Base-by-base conservation (phyloP, 1,284 basidiomycete genomes). In the Naganishia liquefaciens region DNA sequence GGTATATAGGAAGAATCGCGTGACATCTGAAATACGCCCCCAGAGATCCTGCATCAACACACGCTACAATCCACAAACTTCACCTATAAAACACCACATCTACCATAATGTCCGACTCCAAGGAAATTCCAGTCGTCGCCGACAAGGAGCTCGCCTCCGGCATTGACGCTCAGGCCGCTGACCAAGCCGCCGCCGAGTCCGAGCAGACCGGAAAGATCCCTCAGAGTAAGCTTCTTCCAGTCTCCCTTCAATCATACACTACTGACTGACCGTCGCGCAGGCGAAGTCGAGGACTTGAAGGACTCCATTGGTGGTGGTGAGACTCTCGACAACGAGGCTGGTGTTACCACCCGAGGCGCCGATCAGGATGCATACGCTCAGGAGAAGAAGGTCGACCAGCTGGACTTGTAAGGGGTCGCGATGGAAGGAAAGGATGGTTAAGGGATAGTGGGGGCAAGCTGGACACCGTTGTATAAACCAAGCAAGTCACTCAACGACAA, bases 131-230 rank as follows among this genome's bases (percentile, higher is more conserved):
- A 43, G 49, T 42, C 46, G 68, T 70, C 25, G 65, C 54, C 43
- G 68, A 70, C 30, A 63, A 69, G 44, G 54, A 83, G 84, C 75
- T 82, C 80, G 67, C 60, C 25, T 62, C 60, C 43, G 57, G 46
- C n/a, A 53, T 57, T 39, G 55, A 65, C 27, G 49, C 64, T 9
- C 50, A 60, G 33, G 42, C 49, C 6, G 57, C 57, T 27, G 81
- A 77, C 27, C 72, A 76, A 53, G 25, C 58, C 7, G 70, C 68
- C 3, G 72, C 64, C 70, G 72, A 72, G 66, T 71, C 68, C 68
- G 73, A 72, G 65, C 70, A 44, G 49, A 73, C 72, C 39, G 75
- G 75, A 33, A 68, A 65, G 25, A 55, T 76, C 58, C 70, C 73
- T 17, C 62, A 72, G 55, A 69, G 75, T 74, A 46, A 64, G 71